These are phyloP conservation scores for Thalassiosira oceanica DNA, from an alignment of 352 stramenopile genomes.

Conservation along the genomic window DNA sequence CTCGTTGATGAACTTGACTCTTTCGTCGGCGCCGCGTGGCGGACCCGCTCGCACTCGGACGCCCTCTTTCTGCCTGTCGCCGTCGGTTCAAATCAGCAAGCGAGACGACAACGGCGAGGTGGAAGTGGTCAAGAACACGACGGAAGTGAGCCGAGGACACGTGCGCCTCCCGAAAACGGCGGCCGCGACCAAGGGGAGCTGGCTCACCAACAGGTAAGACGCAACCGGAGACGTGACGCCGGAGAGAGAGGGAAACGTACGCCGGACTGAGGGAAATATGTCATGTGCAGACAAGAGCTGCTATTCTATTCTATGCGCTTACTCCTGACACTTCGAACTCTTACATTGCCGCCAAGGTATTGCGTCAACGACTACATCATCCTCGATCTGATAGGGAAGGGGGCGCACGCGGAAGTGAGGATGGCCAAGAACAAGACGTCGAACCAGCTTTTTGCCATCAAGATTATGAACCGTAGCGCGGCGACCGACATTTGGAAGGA, in stretches of 20 bases:
- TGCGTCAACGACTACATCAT: constrained; percentile 37
- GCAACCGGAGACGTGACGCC: too few species aligned
- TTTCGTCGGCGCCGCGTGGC: too few species aligned
- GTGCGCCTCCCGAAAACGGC: background rate
- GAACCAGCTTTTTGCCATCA: constrained; percentile 25
- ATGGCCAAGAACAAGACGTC: constrained; percentile 30
- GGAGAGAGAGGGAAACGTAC: too few species aligned
- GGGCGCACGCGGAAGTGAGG: constrained; percentile 28
- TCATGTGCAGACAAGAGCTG: background rate
- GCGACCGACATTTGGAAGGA: constrained; percentile 14
- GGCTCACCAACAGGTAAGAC: background rate
- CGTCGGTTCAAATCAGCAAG: too few species aligned
- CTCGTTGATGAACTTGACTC: too few species aligned
- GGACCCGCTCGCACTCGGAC: too few species aligned
- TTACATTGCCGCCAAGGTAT: too few species aligned
- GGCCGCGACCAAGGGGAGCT: background rate
- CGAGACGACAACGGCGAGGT: too few species aligned
- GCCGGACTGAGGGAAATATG: background rate
- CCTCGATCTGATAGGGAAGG: constrained; percentile 20
- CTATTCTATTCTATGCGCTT: constrained; percentile 15
- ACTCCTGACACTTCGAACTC: too few species aligned
- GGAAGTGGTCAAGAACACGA: background rate
- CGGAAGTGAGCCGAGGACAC: background rate
- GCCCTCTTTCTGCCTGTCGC: too few species aligned
- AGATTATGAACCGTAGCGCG: constrained; percentile 34